Evolutionary conservation across 106 monocot species (phyloP).

Genomic region (Triglochin maritima): DNA sequence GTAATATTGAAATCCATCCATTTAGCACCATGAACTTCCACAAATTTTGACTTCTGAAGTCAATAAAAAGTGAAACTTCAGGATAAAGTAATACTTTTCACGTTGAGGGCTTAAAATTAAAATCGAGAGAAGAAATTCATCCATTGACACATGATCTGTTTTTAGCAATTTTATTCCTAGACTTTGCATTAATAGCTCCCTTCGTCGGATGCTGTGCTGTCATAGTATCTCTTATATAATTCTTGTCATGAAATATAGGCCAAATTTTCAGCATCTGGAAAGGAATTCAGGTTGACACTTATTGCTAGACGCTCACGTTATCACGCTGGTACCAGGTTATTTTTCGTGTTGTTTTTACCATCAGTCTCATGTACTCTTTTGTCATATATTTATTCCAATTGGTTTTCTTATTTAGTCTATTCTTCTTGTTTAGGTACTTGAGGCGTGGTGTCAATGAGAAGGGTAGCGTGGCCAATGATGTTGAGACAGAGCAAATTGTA

Average conservation of each 20-base stretch:
- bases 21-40: too few relatives aligned
- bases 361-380: neutral
- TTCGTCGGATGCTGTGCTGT: neutral
- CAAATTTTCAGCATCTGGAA: slow-evolving; percentile 58
- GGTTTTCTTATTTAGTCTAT: neutral
- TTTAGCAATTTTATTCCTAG: neutral
- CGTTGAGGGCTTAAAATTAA: too few relatives aligned
- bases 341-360: neutral
- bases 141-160: too few relatives aligned
- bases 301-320: slow-evolving; percentile 88
- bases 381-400: neutral
- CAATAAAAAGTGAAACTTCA: too few relatives aligned
- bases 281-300: slow-evolving; percentile 65
- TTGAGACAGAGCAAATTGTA: slow-evolving; percentile 24
- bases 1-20: too few relatives aligned
- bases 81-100: too few relatives aligned
- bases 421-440: slow-evolving; percentile 35
- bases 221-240: neutral
- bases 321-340: slow-evolving; percentile 86
- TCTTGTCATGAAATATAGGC: slow-evolving; percentile 27
- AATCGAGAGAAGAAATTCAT: too few relatives aligned
- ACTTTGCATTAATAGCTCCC: neutral
- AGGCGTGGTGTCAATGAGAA: slow-evolving; percentile 85
- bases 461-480: neutral
- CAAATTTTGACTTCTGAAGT: too few relatives aligned